Conservation (phyloP, 257 asterid genomes). For the Fraxinus pennsylvanica region DNA sequence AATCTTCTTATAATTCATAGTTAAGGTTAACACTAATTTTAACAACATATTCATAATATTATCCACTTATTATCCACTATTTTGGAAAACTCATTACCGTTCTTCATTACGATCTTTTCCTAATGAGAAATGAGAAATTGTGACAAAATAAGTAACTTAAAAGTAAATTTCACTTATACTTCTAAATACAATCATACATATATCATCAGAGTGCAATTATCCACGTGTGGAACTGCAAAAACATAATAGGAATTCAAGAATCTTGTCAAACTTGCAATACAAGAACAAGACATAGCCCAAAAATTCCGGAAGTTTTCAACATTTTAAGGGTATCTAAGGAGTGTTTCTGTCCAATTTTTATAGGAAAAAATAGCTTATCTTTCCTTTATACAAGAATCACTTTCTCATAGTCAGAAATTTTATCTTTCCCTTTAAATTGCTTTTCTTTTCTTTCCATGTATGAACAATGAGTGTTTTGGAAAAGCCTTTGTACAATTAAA, state of each 20-base stretch:
- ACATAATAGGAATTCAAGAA: neutral
- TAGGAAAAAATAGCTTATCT: constrained; percentile 25
- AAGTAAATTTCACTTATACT: no score
- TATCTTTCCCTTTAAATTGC: constrained; percentile 2
- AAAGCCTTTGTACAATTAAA: neutral
- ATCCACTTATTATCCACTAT: no score
- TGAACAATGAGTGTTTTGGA: neutral
- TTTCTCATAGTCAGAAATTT: constrained; percentile 2
- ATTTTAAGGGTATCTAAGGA: neutral
- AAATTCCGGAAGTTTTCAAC: constrained; percentile 24
- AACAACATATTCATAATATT: no score
- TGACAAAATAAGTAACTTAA: neutral
- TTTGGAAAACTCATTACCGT: no score
- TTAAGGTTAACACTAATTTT: no score
- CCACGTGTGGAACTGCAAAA: neutral
- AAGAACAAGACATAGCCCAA: constrained; percentile 30
- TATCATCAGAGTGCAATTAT: no score
- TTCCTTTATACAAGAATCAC: constrained; percentile 24
- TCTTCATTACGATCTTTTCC: no score
- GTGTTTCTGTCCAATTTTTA: constrained; percentile 7
- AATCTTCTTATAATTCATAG: no score
- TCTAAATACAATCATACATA: no score
- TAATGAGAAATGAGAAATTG: no score
- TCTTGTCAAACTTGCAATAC: constrained; percentile 12
- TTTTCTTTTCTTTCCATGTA: constrained; percentile 10